Conservation (phyloP, 2,329 filamentous ascomycete genomes). For the Reticulascus tulasneorum region DNA sequence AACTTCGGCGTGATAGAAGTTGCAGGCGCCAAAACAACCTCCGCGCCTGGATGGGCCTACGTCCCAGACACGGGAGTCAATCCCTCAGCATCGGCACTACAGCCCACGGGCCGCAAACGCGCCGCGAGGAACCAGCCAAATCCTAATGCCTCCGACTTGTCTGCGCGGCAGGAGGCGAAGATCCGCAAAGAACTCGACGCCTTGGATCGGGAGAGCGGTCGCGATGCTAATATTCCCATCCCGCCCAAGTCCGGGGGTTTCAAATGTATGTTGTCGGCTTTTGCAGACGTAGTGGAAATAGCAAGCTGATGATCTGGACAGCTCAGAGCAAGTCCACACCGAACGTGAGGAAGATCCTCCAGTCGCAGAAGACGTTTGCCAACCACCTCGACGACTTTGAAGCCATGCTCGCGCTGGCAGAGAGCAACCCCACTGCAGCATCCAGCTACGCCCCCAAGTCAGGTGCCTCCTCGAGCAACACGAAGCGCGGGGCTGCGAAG, state of each 20-base stretch:
- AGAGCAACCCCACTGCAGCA: constrained; percentile 27
- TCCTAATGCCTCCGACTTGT: constrained; percentile 60
- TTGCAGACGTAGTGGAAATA: background rate
- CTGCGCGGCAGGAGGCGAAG: constrained; percentile 78
- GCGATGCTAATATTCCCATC: constrained; percentile 68
- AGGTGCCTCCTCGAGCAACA: constrained; percentile 12
- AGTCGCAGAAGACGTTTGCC: constrained; percentile 77
- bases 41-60: constrained; percentile 87
- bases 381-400: constrained; percentile 80
- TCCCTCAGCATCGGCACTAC: constrained; percentile 48
- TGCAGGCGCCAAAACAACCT: constrained; percentile 62
- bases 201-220: constrained; percentile 74
- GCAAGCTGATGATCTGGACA: constrained; percentile 15
- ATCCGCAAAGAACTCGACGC: constrained; percentile 77
- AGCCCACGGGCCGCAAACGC: constrained; percentile 64
- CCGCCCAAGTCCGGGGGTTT: constrained; percentile 49
- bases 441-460: constrained; percentile 17
- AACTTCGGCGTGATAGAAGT: constrained; percentile 80
- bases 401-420: constrained; percentile 51
- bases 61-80: constrained; percentile 70
- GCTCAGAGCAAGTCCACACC: constrained; percentile 57
- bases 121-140: constrained; percentile 56
- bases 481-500: constrained; percentile 15
- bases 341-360: constrained; percentile 71
- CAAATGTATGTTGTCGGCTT: constrained; percentile 28